These are phyloP conservation scores for Phialophora verrucosa DNA, from an alignment of 2,329 filamentous ascomycete species.

Conservation along the genomic window DNA sequence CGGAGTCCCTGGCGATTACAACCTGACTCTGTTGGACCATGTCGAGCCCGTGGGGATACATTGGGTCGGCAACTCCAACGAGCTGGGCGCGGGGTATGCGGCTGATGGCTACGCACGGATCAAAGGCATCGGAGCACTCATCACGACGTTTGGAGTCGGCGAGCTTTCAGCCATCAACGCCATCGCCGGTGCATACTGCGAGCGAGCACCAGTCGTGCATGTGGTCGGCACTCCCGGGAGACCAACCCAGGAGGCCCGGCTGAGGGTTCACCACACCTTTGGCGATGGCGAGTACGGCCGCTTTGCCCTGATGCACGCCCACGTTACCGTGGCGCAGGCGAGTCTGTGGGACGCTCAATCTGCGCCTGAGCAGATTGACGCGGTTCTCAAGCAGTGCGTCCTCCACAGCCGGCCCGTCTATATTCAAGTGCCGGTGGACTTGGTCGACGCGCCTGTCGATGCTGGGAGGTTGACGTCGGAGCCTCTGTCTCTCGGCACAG, in stretches of 20 bases:
- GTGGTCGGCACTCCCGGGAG: slow-evolving; percentile 64
- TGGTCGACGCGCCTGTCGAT: slow-evolving; percentile 46
- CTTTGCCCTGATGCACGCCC: slow-evolving; percentile 52
- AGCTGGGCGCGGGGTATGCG: slow-evolving; percentile 71
- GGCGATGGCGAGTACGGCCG: slow-evolving; percentile 58
- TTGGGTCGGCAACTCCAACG: slow-evolving; percentile 67
- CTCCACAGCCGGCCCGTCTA: slow-evolving; percentile 62
- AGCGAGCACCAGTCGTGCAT: slow-evolving; percentile 64
- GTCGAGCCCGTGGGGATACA: slow-evolving; percentile 58
- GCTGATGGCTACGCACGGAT: slow-evolving; percentile 78
- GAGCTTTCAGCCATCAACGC: slow-evolving; percentile 50
- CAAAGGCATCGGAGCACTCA: slow-evolving; percentile 40
- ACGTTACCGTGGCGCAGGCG: slow-evolving; percentile 6
- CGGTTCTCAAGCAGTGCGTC: slow-evolving; percentile 56
- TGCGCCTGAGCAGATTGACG: slow-evolving; percentile 57
- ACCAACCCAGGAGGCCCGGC: slow-evolving; percentile 53
- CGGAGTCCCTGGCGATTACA: slow-evolving; percentile 57
- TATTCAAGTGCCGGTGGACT: slow-evolving; percentile 61
- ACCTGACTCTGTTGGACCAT: slow-evolving; percentile 59
- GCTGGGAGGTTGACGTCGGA: not conserved
- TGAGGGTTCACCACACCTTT: slow-evolving; percentile 45
- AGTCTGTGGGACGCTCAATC: not conserved
- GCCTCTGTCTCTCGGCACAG: not conserved
- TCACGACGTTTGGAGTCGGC: slow-evolving; percentile 67
- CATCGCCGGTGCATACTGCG: slow-evolving; percentile 57